Evolutionary conservation across 2,329 filamentous ascomycete species (phyloP).

Genomic region (Trichoderma cornu-damae): DNA sequence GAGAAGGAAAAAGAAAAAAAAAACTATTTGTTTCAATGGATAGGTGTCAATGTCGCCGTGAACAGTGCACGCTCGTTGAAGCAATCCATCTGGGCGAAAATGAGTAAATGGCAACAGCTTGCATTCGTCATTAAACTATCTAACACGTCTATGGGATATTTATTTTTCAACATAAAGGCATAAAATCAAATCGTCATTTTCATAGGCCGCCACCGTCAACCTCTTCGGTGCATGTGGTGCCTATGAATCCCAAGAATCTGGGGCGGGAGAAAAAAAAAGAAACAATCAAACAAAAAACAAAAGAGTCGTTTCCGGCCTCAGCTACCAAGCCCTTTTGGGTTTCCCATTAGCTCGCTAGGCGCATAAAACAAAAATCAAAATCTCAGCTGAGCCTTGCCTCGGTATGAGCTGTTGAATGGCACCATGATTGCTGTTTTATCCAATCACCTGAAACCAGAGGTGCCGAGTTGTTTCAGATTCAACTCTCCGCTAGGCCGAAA

Average conservation of each 20-base stretch:
- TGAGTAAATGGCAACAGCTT: neutral
- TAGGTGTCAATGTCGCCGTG: neutral
- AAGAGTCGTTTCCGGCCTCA: neutral
- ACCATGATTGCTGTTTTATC: neutral
- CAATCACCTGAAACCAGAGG: conserved; percentile 8
- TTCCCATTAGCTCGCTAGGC: neutral
- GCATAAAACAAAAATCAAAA: neutral
- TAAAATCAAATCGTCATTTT: neutral
- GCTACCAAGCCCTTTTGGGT: neutral
- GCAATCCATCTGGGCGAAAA: too few relatives aligned
- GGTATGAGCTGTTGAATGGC: conserved; percentile 5
- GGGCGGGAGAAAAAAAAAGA: neutral
- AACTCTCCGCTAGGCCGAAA: conserved; percentile 5
- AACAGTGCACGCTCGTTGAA: neutral
- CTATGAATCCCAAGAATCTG: neutral
- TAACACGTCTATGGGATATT: conserved; percentile 2
- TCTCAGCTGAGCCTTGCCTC: conserved; percentile 6
- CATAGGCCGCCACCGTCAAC: neutral
- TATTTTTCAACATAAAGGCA: conserved; percentile 11
- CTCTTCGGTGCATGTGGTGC: neutral
- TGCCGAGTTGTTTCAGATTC: conserved; percentile 12
- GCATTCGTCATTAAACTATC: neutral
- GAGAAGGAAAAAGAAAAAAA: neutral
- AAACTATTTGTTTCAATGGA: neutral
- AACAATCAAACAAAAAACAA: neutral